Evolutionary conservation across 2,329 filamentous ascomycete species (phyloP).

Genomic region (Fusarium piperis): DNA sequence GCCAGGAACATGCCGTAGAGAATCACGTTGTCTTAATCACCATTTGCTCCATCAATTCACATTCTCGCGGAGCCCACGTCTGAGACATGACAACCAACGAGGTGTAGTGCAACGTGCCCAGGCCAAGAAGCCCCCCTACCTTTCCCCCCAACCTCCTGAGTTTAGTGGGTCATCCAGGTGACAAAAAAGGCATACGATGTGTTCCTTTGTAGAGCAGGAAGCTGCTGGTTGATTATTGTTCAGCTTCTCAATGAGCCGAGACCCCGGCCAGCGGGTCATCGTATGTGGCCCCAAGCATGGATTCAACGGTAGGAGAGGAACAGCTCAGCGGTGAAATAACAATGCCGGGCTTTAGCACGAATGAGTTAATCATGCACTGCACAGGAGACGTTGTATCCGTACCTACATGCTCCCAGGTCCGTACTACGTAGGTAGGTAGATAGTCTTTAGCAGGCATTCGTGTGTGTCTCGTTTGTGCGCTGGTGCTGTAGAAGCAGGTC

Average conservation of each 20-base stretch:
- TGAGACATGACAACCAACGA: constrained; percentile 4
- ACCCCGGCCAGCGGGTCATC: constrained; percentile 7
- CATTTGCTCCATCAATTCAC: not conserved
- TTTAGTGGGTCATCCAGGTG: constrained; percentile 13
- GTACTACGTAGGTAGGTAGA: not conserved
- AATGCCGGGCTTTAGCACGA: constrained; percentile 3
- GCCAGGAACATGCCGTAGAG: not conserved
- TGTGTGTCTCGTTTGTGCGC: not conserved
- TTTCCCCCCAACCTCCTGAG: constrained; percentile 26
- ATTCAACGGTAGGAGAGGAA: constrained; percentile 5
- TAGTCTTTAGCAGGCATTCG: not conserved
- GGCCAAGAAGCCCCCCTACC: constrained; percentile 13
- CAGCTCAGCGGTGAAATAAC: constrained; percentile 9
- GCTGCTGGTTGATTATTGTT: constrained; percentile 19
- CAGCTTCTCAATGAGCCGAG: not conserved
- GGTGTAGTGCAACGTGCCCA: constrained; percentile 5
- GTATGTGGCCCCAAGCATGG: constrained; percentile 18
- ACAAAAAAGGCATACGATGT: constrained; percentile 8
- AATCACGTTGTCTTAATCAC: not conserved
- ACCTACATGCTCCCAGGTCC: not conserved
- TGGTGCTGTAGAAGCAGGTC: not conserved
- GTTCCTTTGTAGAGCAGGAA: not conserved
- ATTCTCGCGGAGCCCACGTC: not conserved
- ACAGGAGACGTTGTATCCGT: not conserved
- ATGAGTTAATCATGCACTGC: not conserved